Percentiles rank a stretch among this genome's conserved stretches.
These are phyloP conservation scores for Decorospora gaudefroyi DNA, from an alignment of 2,329 filamentous ascomycete genomes.

Conservation along the genomic window DNA sequence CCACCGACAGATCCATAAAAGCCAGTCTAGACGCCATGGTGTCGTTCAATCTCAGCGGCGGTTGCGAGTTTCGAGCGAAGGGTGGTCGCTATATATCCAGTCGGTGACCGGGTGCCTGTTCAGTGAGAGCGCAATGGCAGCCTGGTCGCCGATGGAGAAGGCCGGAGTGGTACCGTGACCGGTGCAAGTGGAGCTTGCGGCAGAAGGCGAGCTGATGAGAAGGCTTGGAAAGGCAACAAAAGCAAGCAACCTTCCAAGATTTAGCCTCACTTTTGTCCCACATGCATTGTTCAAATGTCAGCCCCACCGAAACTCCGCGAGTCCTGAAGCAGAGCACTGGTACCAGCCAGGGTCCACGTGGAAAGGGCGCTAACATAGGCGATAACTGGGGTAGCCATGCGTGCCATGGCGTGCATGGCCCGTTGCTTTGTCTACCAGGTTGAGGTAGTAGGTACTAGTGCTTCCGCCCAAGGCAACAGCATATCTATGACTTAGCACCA, in stretches of 20 bases:
- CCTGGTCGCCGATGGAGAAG: no score
- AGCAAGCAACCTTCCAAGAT: slow-evolving; percentile 9
- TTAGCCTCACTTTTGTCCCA: slow-evolving; percentile 23
- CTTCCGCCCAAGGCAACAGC: no score
- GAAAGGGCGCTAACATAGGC: slow-evolving; percentile 7
- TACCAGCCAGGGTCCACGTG: slow-evolving; percentile 15
- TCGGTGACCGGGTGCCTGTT: no score
- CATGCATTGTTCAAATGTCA: no score
- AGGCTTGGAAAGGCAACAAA: neutral
- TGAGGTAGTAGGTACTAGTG: no score
- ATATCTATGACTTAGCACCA: no score
- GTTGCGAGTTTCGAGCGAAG: no score
- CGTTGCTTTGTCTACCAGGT: no score
- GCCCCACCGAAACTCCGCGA: slow-evolving; percentile 9
- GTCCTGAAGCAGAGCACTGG: neutral
- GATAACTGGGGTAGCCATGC: slow-evolving; percentile 15
- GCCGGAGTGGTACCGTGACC: slow-evolving; percentile 7
- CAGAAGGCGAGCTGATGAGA: slow-evolving; percentile 8
- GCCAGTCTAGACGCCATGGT: slow-evolving; percentile 34
- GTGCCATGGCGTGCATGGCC: slow-evolving; percentile 8
- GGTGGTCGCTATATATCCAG: no score
- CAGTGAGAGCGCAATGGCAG: no score
- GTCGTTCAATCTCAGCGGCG: no score
- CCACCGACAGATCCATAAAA: slow-evolving; percentile 46
- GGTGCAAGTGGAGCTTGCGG: slow-evolving; percentile 14